Base-by-base conservation (phyloP, 1,284 basidiomycete species). In the Cystobasidium pallidum region DNA sequence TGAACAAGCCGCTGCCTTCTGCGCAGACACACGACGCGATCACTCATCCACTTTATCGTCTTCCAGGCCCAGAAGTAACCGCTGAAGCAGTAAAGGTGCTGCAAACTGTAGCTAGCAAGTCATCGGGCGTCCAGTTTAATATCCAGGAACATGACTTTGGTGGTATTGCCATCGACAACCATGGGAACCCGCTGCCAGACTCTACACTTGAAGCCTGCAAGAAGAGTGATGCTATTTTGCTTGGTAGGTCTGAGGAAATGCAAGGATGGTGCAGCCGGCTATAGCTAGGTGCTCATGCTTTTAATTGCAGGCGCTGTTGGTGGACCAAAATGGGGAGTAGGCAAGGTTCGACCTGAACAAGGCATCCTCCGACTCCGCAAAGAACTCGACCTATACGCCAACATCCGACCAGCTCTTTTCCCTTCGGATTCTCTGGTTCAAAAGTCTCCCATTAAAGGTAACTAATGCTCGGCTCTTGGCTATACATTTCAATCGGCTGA, bases 311-410 rank as follows among this genome's bases (percentile, higher is more conserved):
- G 94, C 76, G 90, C 95, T 28, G 92, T 99, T 76, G 96, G 95
- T 75, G 96, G 95, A 21, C 96, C 96, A 41, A 98, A 98, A 83
- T 99, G 96, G 96, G 94, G 94, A 52, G 86, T 88, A 67, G 89
- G 89, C 76, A 90, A 91, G 81, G 88, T 98, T 66, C 89, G 96
- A 73, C 96, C 96, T n/a, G 96, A 99, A 82, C 88, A 89, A 77
- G 95, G 95, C 72, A 86, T 99, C 28, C 88, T 99, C 34, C 82
- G 84, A n/a, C 87, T 99, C 64, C 91, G 96, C 79, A 98, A 99
- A 83, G 88, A 87, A 54, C 88, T 98, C 67, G 94, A 93, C 45
- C 86, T 98, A 61, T 98, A 95, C 82, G 95, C 93, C 80, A 99
- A 99, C 84, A 96, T 99, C 81, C 91, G 96, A 43, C 96, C 96